A percentile compares a stretch with the other conserved stretches of the same genome.
These are phyloP conservation scores for Schizosaccharomyces cryophilus DNA, from an alignment of 805 yeast genomes.

Conservation along the genomic window DNA sequence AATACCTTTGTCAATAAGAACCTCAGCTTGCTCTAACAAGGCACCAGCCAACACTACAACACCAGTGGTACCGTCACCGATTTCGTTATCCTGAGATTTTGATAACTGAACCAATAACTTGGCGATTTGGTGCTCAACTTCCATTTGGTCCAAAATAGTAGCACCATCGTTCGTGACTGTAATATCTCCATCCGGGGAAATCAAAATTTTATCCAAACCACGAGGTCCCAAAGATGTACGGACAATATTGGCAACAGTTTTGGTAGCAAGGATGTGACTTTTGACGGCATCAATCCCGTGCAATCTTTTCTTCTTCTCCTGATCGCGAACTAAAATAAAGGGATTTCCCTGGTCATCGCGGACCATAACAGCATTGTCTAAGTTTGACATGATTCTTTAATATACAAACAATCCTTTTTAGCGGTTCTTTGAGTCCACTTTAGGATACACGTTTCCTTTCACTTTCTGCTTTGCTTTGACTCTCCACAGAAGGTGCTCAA, in stretches of 20 bases:
- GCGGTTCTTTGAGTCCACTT: no score
- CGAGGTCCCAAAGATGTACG: conserved; percentile 91
- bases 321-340: conserved; percentile 82
- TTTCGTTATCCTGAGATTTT: conserved; percentile 88
- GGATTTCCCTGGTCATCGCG: conserved; percentile 99
- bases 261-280: conserved; percentile 81
- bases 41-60: conserved; percentile 94
- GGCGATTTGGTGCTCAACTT: conserved; percentile 85
- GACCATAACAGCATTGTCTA: conserved; percentile 95
- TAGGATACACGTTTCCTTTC: no score
- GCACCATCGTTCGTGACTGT: conserved; percentile 98
- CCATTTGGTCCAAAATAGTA: conserved; percentile 87
- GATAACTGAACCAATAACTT: conserved; percentile 77
- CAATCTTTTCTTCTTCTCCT: conserved; percentile 19
- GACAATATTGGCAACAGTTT: conserved; percentile 78
- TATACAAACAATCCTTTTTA: no score
- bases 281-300: conserved; percentile 61
- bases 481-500: no score
- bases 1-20: conserved; percentile 65
- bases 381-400: background rate
- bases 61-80: conserved; percentile 98
- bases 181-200: conserved; percentile 91
- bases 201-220: conserved; percentile 76
- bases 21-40: conserved; percentile 76
- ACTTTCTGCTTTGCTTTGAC: no score